phyloP scores from a whole-genome alignment of 1,284 basidiomycete genomes.

The Megacollybia platyphylla region DNA sequence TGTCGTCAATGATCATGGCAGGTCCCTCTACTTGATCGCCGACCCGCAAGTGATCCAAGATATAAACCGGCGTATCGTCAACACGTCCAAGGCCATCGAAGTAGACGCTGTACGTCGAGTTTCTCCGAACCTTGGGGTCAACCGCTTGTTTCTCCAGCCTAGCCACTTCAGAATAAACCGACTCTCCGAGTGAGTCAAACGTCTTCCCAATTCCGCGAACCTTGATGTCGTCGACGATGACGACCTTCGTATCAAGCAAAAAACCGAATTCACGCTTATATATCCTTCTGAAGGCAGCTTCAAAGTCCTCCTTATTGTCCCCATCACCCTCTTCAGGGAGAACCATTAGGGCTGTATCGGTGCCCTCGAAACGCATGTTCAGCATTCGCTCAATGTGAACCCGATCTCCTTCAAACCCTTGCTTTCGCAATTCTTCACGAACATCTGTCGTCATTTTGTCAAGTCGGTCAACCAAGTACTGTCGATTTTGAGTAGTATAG shows the following conservation, averaged over 20 bases:
- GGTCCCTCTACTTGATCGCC: conserved; percentile 74
- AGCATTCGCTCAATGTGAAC: conserved; percentile 73
- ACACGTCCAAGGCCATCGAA: conserved; percentile 69
- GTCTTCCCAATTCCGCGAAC: conserved; percentile 79
- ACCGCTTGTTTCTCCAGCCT: conserved; percentile 30
- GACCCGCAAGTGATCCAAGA: conserved; percentile 50
- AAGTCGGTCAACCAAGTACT: conserved; percentile 47
- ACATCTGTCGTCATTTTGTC: conserved; percentile 60
- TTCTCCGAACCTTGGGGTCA: conserved; percentile 26
- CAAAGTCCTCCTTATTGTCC: conserved; percentile 61
- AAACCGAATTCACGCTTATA: conserved; percentile 90
- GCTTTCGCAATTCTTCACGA: conserved; percentile 48
- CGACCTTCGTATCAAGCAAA: conserved; percentile 64
- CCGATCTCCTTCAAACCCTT: conserved; percentile 68
- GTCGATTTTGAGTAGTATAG: conserved; percentile 44
- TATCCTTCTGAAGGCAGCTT: conserved; percentile 62
- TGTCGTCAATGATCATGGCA: conserved; percentile 85
- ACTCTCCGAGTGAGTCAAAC: conserved; percentile 72
- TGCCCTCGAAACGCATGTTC: conserved; percentile 89
- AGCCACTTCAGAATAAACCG: conserved; percentile 65
- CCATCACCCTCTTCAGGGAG: conserved; percentile 41
- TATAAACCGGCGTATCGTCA: conserved; percentile 68
- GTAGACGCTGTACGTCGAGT: conserved; percentile 55
- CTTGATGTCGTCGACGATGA: conserved; percentile 89
- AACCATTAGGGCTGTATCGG: conserved; percentile 88